Evolutionary conservation across 352 stramenopile species (phyloP).

Genomic region (Thraustotheca clavata): DNA sequence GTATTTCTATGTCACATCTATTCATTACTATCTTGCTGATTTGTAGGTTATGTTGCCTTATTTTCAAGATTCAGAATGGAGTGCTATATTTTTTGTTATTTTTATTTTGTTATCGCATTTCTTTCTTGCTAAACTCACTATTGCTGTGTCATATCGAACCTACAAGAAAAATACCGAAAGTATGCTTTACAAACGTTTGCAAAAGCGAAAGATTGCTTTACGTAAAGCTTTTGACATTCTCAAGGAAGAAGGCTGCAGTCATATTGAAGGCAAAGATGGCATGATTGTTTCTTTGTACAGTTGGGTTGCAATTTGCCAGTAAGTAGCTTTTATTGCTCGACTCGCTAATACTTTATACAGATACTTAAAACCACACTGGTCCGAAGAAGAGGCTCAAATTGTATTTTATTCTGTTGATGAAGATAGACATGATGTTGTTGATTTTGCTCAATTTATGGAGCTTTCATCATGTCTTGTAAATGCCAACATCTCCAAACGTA

Average conservation of each 20-base stretch:
- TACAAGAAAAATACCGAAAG: constrained; percentile 82
- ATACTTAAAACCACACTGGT: constrained; percentile 70
- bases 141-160: constrained; percentile 73
- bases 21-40: not conserved
- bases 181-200: constrained; percentile 77
- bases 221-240: constrained; percentile 74
- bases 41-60: constrained; percentile 72
- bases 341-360: not conserved
- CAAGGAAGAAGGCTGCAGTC: constrained; percentile 26
- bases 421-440: constrained; percentile 47
- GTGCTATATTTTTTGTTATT: constrained; percentile 65
- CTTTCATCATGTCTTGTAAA: constrained; percentile 52
- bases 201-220: constrained; percentile 75
- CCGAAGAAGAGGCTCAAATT: constrained; percentile 50
- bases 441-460: constrained; percentile 67
- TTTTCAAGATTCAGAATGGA: constrained; percentile 70
- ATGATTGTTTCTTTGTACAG: constrained; percentile 44
- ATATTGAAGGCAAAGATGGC: constrained; percentile 1
- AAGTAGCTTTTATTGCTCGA: not conserved
- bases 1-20: not conserved
- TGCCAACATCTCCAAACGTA: constrained; percentile 4
- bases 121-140: constrained; percentile 78
- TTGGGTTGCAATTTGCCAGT: constrained; percentile 59
- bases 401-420: constrained; percentile 77
- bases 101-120: constrained; percentile 75